phyloP scores from a whole-genome alignment of 2,329 filamentous ascomycete species.

The Colletotrichum neosansevieriae region DNA sequence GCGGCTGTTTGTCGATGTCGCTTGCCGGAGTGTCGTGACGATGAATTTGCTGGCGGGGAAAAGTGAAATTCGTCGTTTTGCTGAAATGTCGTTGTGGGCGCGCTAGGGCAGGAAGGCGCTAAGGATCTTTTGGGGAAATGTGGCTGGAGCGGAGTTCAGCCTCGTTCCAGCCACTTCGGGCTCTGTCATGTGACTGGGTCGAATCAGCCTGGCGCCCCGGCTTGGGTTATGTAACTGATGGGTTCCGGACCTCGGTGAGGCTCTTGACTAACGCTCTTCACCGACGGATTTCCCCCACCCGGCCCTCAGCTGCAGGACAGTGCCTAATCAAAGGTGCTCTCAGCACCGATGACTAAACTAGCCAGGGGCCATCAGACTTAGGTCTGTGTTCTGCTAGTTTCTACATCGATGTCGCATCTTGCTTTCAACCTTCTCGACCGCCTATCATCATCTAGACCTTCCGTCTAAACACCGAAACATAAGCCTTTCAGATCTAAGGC shows the following conservation, averaged over 20 bases:
- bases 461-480: conserved; percentile 31
- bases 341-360: conserved; percentile 3
- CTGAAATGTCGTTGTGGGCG: conserved; percentile 41
- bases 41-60: conserved; percentile 37
- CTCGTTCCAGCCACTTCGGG: conserved; percentile 19
- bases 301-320: not conserved
- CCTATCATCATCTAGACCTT: not conserved
- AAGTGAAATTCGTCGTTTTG: conserved; percentile 33
- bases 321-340: not conserved
- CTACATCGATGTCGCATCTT: not conserved
- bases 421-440: conserved; percentile 11
- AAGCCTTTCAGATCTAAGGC: conserved; percentile 31
- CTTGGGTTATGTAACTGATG: not conserved
- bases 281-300: conserved; percentile 6
- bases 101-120: conserved; percentile 39
- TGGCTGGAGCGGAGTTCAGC: conserved; percentile 31
- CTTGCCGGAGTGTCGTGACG: conserved; percentile 42
- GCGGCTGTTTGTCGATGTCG: conserved; percentile 42
- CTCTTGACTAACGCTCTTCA: not conserved
- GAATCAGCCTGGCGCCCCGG: not conserved
- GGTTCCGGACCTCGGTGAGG: not conserved
- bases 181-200: conserved; percentile 28
- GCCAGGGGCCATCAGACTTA: too few species aligned
- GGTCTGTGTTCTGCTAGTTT: not conserved
- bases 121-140: conserved; percentile 10